A percentile compares a stretch with the other conserved stretches of the same genome.
Evolutionary conservation across 2,329 filamentous ascomycete genomes (phyloP).

Genomic region (Ophiostoma ulmi): DNA sequence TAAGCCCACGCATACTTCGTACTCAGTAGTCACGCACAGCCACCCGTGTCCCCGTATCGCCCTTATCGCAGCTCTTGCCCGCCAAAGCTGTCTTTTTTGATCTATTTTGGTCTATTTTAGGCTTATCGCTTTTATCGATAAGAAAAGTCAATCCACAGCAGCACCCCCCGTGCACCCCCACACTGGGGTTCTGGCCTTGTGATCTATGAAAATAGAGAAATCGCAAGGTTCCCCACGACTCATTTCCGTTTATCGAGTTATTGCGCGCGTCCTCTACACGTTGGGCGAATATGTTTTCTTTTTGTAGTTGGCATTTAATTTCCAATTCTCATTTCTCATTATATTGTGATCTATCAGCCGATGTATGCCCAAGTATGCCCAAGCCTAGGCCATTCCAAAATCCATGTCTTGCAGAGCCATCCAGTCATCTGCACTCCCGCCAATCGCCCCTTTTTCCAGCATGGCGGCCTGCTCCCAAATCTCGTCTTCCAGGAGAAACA

Average conservation of each 20-base stretch:
- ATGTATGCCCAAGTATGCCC: background rate
- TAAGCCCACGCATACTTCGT: too few relatives aligned
- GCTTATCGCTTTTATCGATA: background rate
- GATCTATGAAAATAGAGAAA: background rate
- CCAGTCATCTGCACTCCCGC: background rate
- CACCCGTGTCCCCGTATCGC: background rate
- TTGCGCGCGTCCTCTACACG: background rate
- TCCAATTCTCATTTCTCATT: background rate
- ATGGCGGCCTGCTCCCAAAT: constrained; percentile 18
- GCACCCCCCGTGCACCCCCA: background rate
- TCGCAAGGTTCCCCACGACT: constrained; percentile 1
- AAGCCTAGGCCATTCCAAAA: constrained; percentile 7
- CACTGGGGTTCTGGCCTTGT: background rate
- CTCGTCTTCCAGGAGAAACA: constrained; percentile 24
- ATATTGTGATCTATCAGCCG: background rate
- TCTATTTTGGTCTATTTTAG: background rate
- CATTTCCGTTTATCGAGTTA: constrained; percentile 1
- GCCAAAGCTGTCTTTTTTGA: background rate
- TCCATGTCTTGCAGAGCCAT: constrained; percentile 12
- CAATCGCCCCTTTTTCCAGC: background rate
- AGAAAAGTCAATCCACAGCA: background rate
- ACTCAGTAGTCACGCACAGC: background rate
- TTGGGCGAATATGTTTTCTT: background rate
- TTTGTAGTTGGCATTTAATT: background rate
- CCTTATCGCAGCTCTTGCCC: background rate